These are phyloP conservation scores for Chalaropsis ovoidea DNA, from an alignment of 2,329 filamentous ascomycete species.

Conservation along the genomic window DNA sequence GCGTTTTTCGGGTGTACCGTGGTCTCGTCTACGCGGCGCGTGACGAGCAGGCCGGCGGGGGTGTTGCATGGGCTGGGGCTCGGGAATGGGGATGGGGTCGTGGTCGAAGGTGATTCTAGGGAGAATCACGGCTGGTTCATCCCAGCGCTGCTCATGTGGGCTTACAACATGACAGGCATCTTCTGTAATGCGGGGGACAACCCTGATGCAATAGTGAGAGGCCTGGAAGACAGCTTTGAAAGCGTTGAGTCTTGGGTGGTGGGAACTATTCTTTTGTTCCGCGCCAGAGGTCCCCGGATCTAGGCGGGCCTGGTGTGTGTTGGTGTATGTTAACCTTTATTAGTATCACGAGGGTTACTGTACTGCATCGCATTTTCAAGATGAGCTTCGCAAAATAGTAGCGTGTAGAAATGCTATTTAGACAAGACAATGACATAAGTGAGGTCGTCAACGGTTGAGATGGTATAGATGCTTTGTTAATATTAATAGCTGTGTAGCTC, in stretches of 20 bases:
- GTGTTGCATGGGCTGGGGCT: slow-evolving; percentile 19
- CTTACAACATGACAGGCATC: slow-evolving; percentile 33
- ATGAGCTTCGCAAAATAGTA: too few species aligned
- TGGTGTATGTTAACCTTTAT: too few species aligned
- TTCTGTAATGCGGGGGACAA: slow-evolving; percentile 37
- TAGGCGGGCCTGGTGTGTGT: neutral
- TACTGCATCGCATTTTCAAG: too few species aligned
- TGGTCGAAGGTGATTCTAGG: slow-evolving; percentile 7
- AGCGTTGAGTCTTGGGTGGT: slow-evolving; percentile 35
- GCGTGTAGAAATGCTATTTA: too few species aligned
- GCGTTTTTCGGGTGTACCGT: slow-evolving; percentile 30
- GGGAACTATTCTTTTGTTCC: slow-evolving; percentile 35
- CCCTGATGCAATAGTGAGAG: slow-evolving; percentile 31
- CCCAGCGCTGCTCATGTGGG: slow-evolving; percentile 27
- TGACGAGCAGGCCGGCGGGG: slow-evolving; percentile 5
- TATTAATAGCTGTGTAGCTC: too few species aligned
- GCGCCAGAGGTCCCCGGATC: slow-evolving; percentile 16
- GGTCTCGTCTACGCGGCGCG: slow-evolving; percentile 25
- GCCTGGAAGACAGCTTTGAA: slow-evolving; percentile 33
- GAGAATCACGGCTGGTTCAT: neutral
- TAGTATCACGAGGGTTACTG: too few species aligned
- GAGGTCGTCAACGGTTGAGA: too few species aligned
- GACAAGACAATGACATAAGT: too few species aligned
- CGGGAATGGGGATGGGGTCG: neutral
- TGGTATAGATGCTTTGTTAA: too few species aligned